Evolutionary conservation across 306 rosid species (phyloP), one percentile per base, ranked within the genome.

Genomic region (Dryas alaskensis): DNA sequence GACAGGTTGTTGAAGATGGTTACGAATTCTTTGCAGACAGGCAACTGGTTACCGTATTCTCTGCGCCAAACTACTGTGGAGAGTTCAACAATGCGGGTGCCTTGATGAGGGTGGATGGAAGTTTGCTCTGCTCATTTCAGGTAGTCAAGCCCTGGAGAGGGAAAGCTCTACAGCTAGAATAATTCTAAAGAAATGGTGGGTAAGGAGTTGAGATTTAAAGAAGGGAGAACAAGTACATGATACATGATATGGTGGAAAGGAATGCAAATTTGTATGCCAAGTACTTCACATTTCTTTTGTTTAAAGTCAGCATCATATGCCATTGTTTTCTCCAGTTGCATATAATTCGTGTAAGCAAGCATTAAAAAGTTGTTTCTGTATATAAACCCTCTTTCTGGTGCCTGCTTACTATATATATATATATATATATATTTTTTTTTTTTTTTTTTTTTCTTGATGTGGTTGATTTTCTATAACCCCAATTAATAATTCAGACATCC

Each of bases 21-120:
- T 93, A 87, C 58, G 97, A 90, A 74, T 93, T 93, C 84, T 93
- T 93, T 45, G 98, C 97, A 59, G 97, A 93, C 1, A 86, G 97
- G 66, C 96, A 89, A 55, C 75, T 93, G 19, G 98, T 93, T 6
- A 93, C 98, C 45, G 82, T 93, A 52, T 93, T 93, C 58, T 93
- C 98, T 3, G 98, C 98, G 0, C 98, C 98, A 5, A 92, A 92
- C 83, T 92, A 92, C 60, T 92, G 98, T 45, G 98, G 97, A 58
- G 98, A 93, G 83, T 93, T 93, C 82, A 88, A 93, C 64, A 93
- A 93, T 49, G 98, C 98, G 1, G 98, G 97, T 43, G 97, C 96
- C 2, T 81, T 90, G 14, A 93, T 93, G 98, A 83, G 88, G 48
- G 97, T 93, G 3, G 96, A 89, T 44, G 46, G 81, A 37, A 88